Conservation (phyloP, 257 asterid genomes). For the Solanum verrucosum region DNA sequence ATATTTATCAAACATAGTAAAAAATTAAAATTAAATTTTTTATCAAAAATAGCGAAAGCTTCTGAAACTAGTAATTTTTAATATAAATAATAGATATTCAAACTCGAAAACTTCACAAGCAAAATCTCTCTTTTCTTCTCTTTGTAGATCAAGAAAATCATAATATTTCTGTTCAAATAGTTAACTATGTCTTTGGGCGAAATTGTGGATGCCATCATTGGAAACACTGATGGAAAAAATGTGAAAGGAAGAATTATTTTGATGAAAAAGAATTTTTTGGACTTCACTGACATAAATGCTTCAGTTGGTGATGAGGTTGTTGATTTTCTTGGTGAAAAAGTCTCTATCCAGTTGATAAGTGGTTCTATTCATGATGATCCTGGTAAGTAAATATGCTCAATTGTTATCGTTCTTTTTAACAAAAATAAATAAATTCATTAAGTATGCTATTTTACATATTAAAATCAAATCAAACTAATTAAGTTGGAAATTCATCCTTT, state of each 20-base stretch:
- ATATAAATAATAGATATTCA: background rate
- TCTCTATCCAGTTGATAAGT: background rate
- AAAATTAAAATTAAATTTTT: no score
- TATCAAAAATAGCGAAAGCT: background rate
- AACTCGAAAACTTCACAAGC: background rate
- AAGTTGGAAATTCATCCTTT: background rate
- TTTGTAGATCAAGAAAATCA: background rate
- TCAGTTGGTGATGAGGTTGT: conserved; percentile 6
- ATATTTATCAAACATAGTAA: no score
- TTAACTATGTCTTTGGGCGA: background rate
- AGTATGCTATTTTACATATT: background rate
- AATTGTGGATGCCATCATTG: background rate
- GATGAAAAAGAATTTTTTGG: conserved; percentile 8
- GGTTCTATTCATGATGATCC: background rate
- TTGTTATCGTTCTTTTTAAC: background rate
- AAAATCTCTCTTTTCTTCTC: background rate
- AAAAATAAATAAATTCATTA: no score
- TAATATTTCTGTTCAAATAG: background rate
- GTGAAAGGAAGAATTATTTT: conserved; percentile 2
- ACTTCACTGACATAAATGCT: background rate
- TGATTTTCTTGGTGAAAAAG: conserved; percentile 5
- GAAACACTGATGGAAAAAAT: background rate
- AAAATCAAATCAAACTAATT: background rate
- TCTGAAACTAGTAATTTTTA: background rate
- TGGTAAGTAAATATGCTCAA: background rate